Base-by-base conservation (phyloP, 1,139 yeast genomes). In the Debaryomyces subglobosus region DNA sequence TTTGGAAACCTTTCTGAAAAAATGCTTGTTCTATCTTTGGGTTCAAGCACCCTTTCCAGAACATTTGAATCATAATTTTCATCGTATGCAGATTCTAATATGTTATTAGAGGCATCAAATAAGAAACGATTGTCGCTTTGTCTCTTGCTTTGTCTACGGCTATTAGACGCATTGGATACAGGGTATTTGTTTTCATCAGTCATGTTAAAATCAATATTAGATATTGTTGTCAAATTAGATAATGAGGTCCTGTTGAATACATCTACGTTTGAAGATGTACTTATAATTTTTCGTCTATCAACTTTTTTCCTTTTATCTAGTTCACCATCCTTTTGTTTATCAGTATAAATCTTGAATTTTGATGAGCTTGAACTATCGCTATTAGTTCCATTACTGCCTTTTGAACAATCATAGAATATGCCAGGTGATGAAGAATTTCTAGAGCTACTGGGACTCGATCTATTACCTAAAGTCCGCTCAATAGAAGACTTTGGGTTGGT, bases 201-300 rank as follows among this genome's bases (percentile, higher is more conserved):
- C 21, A 15, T 21, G 5, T 12, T 30, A 12, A 15, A 16, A 13
- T 53, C 57, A 9, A 50, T 27, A 34, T 56, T 61, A 8, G 62
- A 51, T 13, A 49, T 37, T 8, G 50, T 45, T 9, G 60, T 50
- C n/a, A 53, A 24, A 38, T 56, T 56, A 36, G 50, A 52, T 10
- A 59, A 29, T 3, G 63, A 57, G 2, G 56, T 54, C 7, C 61
- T 44, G 39, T 56, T 58, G 37, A 44, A 29, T 6, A 46, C 41
- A 33, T 61, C 63, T 16, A 56, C 47, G 45, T 57, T 55, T 24
- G 65, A 59, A 3, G 62, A 56, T 4, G 61, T 53, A 35, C 62
- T 56, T 13, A 59, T 45, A 18, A 58, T 57, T 36, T 57, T 54
- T 10, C 48, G 42, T 39, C 59, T 43, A 13, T 55, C 59, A 9